Base-by-base conservation (phyloP, 2,329 filamentous ascomycete species). In the Fonsecaea pedrosoi region DNA sequence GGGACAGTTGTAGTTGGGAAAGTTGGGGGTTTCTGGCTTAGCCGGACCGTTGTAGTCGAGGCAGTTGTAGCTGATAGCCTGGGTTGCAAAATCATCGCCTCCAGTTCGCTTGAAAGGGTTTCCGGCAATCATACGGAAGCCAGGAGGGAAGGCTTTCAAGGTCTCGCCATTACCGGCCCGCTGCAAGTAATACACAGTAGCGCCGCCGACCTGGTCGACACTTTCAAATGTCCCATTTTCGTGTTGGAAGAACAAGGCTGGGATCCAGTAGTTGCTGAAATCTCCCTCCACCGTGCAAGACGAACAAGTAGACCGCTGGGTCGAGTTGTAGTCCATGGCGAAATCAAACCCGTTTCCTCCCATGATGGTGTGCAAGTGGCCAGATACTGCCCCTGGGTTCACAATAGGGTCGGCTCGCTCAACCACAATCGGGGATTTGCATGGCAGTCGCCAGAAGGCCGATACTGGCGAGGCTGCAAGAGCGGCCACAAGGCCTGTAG, bases 221-320 rank as follows among this genome's bases (percentile, higher is more conserved):
- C 84, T 83, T 77, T 89, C 86, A 71, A 92, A 87, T 60, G 83
- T 84, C 57, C 85, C 86, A 70, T 88, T 86, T 71, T 84, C 80
- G 73, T 87, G 83, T 70, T 90, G 77, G 72, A 89, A 92, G 79
- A 89, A 93, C 2, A 94, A 80, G 34, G 83, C 82, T 1, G 91
- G 90, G 64, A 89, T 87, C 91, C 91, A 94, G 82, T 94, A 94
- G 78, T 90, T 90, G 72, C 86, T 90, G 75, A 87, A 83, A 78
- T 93, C 90, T 62, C 86, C 86, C 73, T 84, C 87, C 75, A 91
- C 83, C 68, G 84, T 83, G 76, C 91, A 90, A 38, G 89, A 91
- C 57, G 87, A 90, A 82, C 91, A 94, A 32, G 85, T 83, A 37
- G 89, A 91, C 63, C 83, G 76, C 67, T 81, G 78, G 25, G 72